Evolutionary conservation across 495 filamentous ascomycete genomes (phyloP), one percentile per base, ranked within the genome.

Genomic region (Hypoxylon subgilvum): DNA sequence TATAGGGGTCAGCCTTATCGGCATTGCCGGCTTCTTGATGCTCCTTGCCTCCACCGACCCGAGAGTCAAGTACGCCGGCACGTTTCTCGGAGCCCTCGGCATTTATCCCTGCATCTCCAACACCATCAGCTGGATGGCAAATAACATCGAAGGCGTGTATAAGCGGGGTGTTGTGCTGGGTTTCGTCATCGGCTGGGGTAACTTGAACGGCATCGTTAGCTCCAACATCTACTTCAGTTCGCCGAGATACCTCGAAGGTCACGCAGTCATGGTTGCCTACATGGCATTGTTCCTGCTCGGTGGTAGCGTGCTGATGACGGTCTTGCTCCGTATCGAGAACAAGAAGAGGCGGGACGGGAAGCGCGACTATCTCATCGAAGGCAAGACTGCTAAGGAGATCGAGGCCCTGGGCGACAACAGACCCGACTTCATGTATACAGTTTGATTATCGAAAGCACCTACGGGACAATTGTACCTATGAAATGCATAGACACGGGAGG

Each of bases 41-140:
- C 81, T 96, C 1, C 70, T 96, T 6, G 83, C 74, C 12, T 79
- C 78, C 2, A 69, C 82, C 17, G 67, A 80, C 10, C 72, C 90
- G 0, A 79, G 79, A 1, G 82, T 89, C 4, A 85, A 88, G 50
- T 97, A 97, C 67, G 88, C 87, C 0, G 92, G 88, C 6, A 87
- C 84, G 0, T 97, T 96, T 74, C 77, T 97, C 1, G 91, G 86
- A 5, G 93, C 93, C 0, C 72, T 92, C 45, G 93, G 93, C 0
- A 96, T 97, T 62, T 97, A 96, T 65, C 93, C 93, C 0, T 88
- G 84, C 70, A 90, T 96, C 58, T 72, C 93, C n/a, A 96, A 96
- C 67, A 95, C 91, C 0, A 90, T 97, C 54, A 84, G 85, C 18
- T 97, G 93, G 93, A 73, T 86, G 13, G 84, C 84, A 39, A 97